Percentiles rank a stretch among this genome's conserved stretches.
Conservation (phyloP, 2,329 filamentous ascomycete genomes). For the Boeremia exigua region DNA sequence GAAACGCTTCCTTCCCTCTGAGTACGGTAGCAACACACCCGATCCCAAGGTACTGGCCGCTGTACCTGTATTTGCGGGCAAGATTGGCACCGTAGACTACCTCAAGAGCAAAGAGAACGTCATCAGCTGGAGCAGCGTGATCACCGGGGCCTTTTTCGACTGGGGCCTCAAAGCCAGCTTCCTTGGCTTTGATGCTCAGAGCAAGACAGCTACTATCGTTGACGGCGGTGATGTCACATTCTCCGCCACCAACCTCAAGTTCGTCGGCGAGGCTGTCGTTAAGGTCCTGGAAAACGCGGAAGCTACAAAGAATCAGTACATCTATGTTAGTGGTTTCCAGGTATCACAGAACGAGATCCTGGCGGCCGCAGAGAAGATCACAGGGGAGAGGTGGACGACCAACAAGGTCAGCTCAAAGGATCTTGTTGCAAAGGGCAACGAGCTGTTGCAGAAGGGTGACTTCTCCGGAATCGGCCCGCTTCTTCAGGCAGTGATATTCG, state of each 20-base stretch:
- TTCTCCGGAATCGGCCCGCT: slow-evolving; percentile 29
- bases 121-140: slow-evolving; percentile 62
- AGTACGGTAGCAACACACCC: slow-evolving; percentile 58
- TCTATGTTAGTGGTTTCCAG: slow-evolving; percentile 64
- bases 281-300: slow-evolving; percentile 58
- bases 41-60: slow-evolving; percentile 44
- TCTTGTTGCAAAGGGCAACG: slow-evolving; percentile 38
- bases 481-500: slow-evolving; percentile 27
- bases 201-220: slow-evolving; percentile 60
- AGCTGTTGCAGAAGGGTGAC: slow-evolving; percentile 48
- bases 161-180: slow-evolving; percentile 57
- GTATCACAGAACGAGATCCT: slow-evolving; percentile 66
- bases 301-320: slow-evolving; percentile 63
- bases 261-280: slow-evolving; percentile 60
- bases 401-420: slow-evolving; percentile 46
- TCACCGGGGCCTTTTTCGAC: slow-evolving; percentile 58
- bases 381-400: slow-evolving; percentile 59
- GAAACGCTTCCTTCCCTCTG: slow-evolving; percentile 66
- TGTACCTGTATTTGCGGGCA: slow-evolving; percentile 61
- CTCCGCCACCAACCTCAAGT: slow-evolving; percentile 58
- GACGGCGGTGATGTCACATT: slow-evolving; percentile 63
- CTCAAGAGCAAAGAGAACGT: slow-evolving; percentile 54
- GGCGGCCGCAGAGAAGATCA: slow-evolving; percentile 58
- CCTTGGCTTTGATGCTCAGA: slow-evolving; percentile 58
- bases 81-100: slow-evolving; percentile 59